Percentiles rank a stretch among this genome's conserved stretches.
Conservation (phyloP, 2,329 filamentous ascomycete genomes). For the Coleophoma crateriformis region DNA sequence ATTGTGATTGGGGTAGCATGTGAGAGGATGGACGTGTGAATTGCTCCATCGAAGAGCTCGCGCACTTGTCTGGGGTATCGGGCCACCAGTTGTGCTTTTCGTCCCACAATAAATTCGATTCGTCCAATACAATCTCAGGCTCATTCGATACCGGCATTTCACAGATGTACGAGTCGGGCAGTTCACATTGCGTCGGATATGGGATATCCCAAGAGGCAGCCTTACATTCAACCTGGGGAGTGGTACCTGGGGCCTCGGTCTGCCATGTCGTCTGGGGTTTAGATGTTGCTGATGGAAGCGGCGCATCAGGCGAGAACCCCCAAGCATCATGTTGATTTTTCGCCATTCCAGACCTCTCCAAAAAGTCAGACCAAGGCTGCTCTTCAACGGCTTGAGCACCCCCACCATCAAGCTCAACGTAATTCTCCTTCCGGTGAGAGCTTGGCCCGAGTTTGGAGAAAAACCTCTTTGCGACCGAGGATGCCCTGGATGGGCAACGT, state of each 20-base stretch:
- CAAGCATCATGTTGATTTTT: neutral
- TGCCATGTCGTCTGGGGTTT: conserved; percentile 1
- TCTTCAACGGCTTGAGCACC: neutral
- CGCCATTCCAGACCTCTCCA: neutral
- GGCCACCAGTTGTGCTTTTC: neutral
- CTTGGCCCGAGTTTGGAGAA: conserved; percentile 19
- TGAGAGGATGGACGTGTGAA: neutral
- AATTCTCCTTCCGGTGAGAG: conserved; percentile 7
- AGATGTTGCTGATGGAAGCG: conserved; percentile 1
- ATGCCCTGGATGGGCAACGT: conserved; percentile 15
- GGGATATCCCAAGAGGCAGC: neutral
- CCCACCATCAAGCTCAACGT: neutral
- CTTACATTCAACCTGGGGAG: neutral
- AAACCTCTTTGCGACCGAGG: conserved; percentile 21
- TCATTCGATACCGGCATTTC: conserved; percentile 1
- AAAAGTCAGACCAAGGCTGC: neutral
- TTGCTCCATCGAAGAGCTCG: neutral
- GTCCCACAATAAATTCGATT: conserved; percentile 11
- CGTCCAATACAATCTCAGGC: conserved; percentile 8
- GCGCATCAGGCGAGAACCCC: neutral
- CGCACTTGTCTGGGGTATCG: neutral
- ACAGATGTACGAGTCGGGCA: conserved; percentile 4
- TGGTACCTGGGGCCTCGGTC: neutral
- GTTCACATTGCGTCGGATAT: conserved; percentile 1
- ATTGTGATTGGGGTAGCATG: neutral